A percentile compares a stretch with the other conserved stretches of the same genome.
phyloP scores from a whole-genome alignment of 768 basidiomycete genomes.

The Amanita fuliginea region DNA sequence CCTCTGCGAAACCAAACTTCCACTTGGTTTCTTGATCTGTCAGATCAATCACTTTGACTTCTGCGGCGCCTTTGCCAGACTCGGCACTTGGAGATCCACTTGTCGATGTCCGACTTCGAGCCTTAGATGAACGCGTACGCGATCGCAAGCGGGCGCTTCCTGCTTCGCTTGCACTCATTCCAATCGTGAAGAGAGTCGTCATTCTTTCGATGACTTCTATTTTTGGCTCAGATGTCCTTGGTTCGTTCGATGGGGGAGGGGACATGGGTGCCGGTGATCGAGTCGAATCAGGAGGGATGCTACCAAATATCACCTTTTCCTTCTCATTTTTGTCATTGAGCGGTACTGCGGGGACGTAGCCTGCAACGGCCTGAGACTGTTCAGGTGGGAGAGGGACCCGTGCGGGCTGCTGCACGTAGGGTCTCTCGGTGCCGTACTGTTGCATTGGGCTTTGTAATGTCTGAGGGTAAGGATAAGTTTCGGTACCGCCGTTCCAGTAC shows the following conservation, averaged over 20 bases:
- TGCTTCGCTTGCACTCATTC: slow-evolving; percentile 3
- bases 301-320: slow-evolving; percentile 39
- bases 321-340: slow-evolving; percentile 8
- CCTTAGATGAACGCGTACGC: slow-evolving; percentile 17
- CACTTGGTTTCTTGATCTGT: slow-evolving; percentile 25
- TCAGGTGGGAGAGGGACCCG: slow-evolving; percentile 6
- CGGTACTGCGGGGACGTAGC: slow-evolving; percentile 15
- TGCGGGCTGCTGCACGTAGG: not conserved
- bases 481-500: not conserved
- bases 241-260: not conserved
- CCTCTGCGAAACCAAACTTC: slow-evolving; percentile 40
- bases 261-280: slow-evolving; percentile 15
- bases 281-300: slow-evolving; percentile 23
- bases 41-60: slow-evolving; percentile 18
- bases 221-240: not conserved
- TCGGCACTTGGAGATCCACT: not conserved
- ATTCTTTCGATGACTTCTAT: slow-evolving; percentile 16
- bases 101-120: slow-evolving; percentile 9
- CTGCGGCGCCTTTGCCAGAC: not conserved
- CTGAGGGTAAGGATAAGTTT: not conserved
- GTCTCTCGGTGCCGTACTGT: not conserved
- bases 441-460: slow-evolving; percentile 10
- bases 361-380: slow-evolving; percentile 22
- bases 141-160: slow-evolving; percentile 21
- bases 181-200: not conserved